Evolutionary conservation across 192 early-diverging fungal genomes (phyloP).

Genomic region (Dissophora ornata): DNA sequence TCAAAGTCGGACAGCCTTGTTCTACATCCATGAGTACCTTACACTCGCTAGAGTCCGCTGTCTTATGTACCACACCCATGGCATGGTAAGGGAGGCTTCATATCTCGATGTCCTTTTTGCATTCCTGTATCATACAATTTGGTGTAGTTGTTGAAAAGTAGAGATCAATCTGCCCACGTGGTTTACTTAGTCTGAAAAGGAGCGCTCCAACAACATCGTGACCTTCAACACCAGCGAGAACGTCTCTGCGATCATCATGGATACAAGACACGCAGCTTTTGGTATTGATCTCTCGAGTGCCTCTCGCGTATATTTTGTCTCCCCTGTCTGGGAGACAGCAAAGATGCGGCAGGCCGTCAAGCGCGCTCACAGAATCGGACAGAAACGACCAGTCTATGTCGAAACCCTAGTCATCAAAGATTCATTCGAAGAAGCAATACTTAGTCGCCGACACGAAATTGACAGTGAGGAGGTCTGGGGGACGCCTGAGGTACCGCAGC

Average conservation of each 20-base stretch:
- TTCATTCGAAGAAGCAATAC: slow-evolving; percentile 66
- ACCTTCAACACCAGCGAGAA: slow-evolving; percentile 71
- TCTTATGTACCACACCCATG: slow-evolving; percentile 61
- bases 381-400: slow-evolving; percentile 67
- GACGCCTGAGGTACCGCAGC: neutral
- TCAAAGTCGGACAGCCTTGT: slow-evolving; percentile 62
- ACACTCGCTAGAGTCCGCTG: slow-evolving; percentile 62
- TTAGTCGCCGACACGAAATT: slow-evolving; percentile 42
- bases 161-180: too few species aligned
- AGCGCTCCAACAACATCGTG: slow-evolving; percentile 62
- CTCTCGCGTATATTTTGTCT: slow-evolving; percentile 76
- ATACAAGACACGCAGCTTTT: slow-evolving; percentile 65
- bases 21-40: slow-evolving; percentile 63
- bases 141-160: too few species aligned
- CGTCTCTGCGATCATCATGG: slow-evolving; percentile 67
- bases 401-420: slow-evolving; percentile 67
- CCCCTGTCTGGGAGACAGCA: slow-evolving; percentile 78
- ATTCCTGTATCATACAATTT: too few species aligned
- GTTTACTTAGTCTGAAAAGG: too few species aligned
- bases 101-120: too few species aligned
- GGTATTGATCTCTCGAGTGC: slow-evolving; percentile 85
- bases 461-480: neutral
- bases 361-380: slow-evolving; percentile 86
- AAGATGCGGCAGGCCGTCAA: slow-evolving; percentile 87
- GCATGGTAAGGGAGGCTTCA: slow-evolving; percentile 64